A percentile compares a stretch with the other conserved stretches of the same genome.
phyloP scores from a whole-genome alignment of 2,329 filamentous ascomycete species.

The Diplodia corticola region DNA sequence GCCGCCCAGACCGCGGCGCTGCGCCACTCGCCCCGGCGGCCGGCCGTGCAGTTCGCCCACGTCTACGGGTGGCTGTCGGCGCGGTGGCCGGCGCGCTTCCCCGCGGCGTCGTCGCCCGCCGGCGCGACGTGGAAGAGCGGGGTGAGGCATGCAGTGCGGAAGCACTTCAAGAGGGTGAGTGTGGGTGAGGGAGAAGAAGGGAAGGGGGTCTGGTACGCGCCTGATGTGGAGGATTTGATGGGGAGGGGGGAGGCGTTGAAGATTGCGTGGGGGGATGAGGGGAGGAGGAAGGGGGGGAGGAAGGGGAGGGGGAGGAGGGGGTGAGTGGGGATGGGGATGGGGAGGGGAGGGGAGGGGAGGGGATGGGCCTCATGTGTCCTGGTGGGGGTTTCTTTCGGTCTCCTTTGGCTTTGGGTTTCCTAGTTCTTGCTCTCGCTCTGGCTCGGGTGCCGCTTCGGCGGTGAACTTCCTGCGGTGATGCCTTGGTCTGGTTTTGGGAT shows the following conservation, averaged over 20 bases:
- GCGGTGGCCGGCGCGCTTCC: background rate
- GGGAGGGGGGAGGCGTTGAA: background rate
- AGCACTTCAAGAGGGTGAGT: background rate
- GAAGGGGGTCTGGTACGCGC: background rate
- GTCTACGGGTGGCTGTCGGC: background rate
- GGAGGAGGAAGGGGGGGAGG: too few relatives aligned
- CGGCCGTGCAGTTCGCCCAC: background rate
- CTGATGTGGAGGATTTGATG: background rate
- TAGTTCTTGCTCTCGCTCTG: too few relatives aligned
- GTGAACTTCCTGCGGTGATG: too few relatives aligned
- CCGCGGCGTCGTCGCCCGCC: too few relatives aligned
- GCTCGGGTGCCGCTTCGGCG: too few relatives aligned
- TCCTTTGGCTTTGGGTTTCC: too few relatives aligned
- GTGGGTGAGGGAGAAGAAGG: background rate
- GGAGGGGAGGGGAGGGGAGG: too few relatives aligned
- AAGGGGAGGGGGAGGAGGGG: too few relatives aligned
- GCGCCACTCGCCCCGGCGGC: background rate
- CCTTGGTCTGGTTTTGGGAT: too few relatives aligned
- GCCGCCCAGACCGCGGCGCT: background rate
- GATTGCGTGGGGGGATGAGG: background rate
- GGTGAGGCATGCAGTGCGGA: background rate
- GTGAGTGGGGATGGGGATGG: too few relatives aligned
- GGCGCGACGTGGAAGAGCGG: background rate
- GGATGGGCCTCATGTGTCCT: too few relatives aligned
- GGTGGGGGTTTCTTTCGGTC: too few relatives aligned